A percentile compares a stretch with the other conserved stretches of the same genome.
Conservation (phyloP, 768 basidiomycete genomes). For the Rhodosporidiobolus sp. region DNA sequence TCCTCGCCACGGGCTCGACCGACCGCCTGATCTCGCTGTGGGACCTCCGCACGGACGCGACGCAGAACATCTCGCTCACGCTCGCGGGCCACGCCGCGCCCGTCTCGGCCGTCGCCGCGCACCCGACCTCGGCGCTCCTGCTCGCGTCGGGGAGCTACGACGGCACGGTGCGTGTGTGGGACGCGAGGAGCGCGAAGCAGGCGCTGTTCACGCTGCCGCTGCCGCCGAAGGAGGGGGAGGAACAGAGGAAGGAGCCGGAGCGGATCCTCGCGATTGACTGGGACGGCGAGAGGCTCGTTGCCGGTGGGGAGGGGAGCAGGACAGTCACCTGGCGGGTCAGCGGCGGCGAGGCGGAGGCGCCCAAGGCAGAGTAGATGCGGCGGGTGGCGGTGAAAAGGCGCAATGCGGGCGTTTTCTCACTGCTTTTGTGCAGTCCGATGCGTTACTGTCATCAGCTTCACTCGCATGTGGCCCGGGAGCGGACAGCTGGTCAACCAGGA, state of each 20-base stretch:
- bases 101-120: slow-evolving; percentile 49
- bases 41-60: slow-evolving; percentile 48
- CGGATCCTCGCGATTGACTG: slow-evolving; percentile 51
- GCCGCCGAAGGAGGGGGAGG: slow-evolving; percentile 43
- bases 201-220: slow-evolving; percentile 50
- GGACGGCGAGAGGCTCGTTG: slow-evolving; percentile 52
- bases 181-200: slow-evolving; percentile 52
- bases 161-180: slow-evolving; percentile 52
- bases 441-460: too few relatives aligned
- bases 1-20: slow-evolving; percentile 51
- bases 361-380: slow-evolving; percentile 1
- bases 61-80: slow-evolving; percentile 50
- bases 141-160: slow-evolving; percentile 51
- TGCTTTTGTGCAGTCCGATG: too few relatives aligned
- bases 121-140: slow-evolving; percentile 51
- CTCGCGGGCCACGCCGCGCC: slow-evolving; percentile 49
- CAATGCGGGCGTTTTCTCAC: too few relatives aligned
- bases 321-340: slow-evolving; percentile 40
- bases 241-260: slow-evolving; percentile 48
- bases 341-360: slow-evolving; percentile 11
- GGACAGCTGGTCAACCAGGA: too few relatives aligned
- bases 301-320: slow-evolving; percentile 53
- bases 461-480: too few relatives aligned
- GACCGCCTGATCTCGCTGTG: slow-evolving; percentile 52
- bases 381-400: too few relatives aligned